Evolutionary conservation across 1,139 yeast genomes (phyloP).

Genomic region (Yamadazyma dendronema): DNA sequence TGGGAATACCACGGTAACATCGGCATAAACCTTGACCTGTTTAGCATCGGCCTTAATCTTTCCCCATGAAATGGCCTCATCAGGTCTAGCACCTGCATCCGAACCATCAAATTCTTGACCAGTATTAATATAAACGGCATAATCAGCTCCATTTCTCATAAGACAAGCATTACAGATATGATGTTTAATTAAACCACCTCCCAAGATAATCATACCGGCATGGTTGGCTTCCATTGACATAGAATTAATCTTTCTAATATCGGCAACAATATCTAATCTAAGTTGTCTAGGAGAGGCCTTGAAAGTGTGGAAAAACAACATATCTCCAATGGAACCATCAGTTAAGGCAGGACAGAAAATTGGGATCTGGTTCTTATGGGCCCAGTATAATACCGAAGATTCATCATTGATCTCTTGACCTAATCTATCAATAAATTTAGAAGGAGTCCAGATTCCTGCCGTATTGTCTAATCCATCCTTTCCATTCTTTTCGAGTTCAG

Average conservation of each 20-base stretch:
- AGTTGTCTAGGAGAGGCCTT: constrained; percentile 88
- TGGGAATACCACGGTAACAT: constrained; percentile 95
- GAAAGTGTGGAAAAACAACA: constrained; percentile 97
- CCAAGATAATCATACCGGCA: constrained; percentile 95
- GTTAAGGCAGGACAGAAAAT: constrained; percentile 96
- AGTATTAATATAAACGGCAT: constrained; percentile 93
- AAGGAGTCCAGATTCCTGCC: constrained; percentile 82
- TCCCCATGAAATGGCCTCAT: constrained; percentile 99
- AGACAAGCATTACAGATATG: constrained; percentile 97
- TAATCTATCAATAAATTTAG: constrained; percentile 83
- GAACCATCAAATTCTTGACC: constrained; percentile 99
- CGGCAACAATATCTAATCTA: constrained; percentile 89
- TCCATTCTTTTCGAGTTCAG: constrained; percentile 56
- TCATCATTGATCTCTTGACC: constrained; percentile 96
- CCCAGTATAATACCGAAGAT: constrained; percentile 94
- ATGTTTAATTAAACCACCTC: constrained; percentile 96
- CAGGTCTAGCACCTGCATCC: constrained; percentile 99
- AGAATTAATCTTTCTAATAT: constrained; percentile 85
- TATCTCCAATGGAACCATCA: constrained; percentile 97
- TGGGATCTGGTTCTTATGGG: constrained; percentile 93
- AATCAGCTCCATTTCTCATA: constrained; percentile 99
- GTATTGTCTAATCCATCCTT: constrained; percentile 51
- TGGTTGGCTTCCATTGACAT: constrained; percentile 93
- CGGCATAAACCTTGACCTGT: constrained; percentile 90
- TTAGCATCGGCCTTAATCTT: constrained; percentile 93